Evolutionary conservation across 2,329 filamentous ascomycete genomes (phyloP), one percentile per base, ranked within the genome.

Genomic region (Fusarium domesticum): DNA sequence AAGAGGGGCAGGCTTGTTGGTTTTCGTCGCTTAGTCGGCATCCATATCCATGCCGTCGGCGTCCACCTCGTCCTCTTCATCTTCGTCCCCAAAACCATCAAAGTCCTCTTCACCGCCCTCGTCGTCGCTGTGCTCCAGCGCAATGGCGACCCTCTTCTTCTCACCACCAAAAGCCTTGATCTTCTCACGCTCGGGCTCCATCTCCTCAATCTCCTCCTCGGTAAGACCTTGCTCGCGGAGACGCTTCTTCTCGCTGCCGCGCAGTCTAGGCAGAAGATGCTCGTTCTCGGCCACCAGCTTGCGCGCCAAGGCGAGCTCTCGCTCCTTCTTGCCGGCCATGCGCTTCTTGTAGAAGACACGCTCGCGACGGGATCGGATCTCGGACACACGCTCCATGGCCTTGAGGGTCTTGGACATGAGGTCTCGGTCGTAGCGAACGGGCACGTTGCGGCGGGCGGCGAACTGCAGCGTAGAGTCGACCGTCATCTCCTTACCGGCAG

Each of bases 381-480:
- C 91, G 61, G 81, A 76, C 60, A 97, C 85, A 53, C 92, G 81
- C 71, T 89, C 79, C 90, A 98, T 98, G 57, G 91, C 92, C 65
- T 87, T 83, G 69, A 97, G 78, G 14, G 93, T 97, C 63, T 87
- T 89, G 59, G 81, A 78, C 53, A 96, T 83, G 54, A 96, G 82
- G 59, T 95, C 89, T 69, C 93, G 85, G 80, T 96, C 89, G 82
- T 98, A 98, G 65, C 92, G 89, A 50, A 95, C 83, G 56, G 93
- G 93, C 23, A 95, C 82, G 76, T 98, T 96, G 75, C 93, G 87
- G 65, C 89, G 87, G 57, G 89, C 87, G 51, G 89, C 87, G 72
- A 97, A 96, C 64, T 89, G 86, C 49, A 98, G 84, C 23, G 92
- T 96, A 62, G 83, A 87, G 77, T 98, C 93, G 70, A 97, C 91